Evolutionary conservation across 495 filamentous ascomycete species (phyloP), one percentile per base, ranked within the genome.

Genomic region (Xylaria palmicola): DNA sequence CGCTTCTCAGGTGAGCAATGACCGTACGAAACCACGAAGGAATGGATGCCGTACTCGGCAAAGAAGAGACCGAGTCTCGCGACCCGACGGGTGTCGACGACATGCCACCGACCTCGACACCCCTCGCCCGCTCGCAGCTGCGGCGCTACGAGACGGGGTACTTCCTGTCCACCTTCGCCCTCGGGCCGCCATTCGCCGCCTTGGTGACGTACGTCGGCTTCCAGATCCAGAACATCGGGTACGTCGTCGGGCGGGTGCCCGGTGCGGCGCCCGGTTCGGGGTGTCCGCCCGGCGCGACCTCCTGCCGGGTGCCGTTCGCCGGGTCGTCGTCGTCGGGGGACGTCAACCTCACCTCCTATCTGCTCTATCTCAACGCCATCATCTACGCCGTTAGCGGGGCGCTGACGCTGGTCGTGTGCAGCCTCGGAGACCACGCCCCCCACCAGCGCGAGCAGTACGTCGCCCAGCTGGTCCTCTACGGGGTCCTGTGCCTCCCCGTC

Each of bases 301-400:
- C 47, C 20, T 50, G 47, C 47, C 47, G 47, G 27, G 47, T 50
- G 12, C 47, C 47, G 27, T 50, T 50, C 32, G 27, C 47, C 12
- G 45, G 26, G 17, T 50, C n/a, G n/a, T n/a, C n/a, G n/a, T n/a
- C n/a, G n/a, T n/a, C 47, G 4, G 47, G 47, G 32, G 47, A 34
- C 4, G 29, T 50, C 9, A 50, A 50, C 10, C 47, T 50, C 27
- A 50, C 47, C 32, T 50, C 47, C 4, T 34, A 50, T 27, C 1
- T 50, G 3, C 47, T 50, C 6, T 50, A 50, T 12, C 24, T 50
- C n/a, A 50, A 50, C 4, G 47, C 47, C 4, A 50, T 50, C 17
- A 50, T 50, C 17, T 50, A 50, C 8, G 47, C 47, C 17, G 4
- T 34, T 5, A 50, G 47, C 3, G 47, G 47, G 20, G 47, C 15